Conservation (phyloP, 257 asterid genomes). For the Ophiorrhiza pumila region DNA sequence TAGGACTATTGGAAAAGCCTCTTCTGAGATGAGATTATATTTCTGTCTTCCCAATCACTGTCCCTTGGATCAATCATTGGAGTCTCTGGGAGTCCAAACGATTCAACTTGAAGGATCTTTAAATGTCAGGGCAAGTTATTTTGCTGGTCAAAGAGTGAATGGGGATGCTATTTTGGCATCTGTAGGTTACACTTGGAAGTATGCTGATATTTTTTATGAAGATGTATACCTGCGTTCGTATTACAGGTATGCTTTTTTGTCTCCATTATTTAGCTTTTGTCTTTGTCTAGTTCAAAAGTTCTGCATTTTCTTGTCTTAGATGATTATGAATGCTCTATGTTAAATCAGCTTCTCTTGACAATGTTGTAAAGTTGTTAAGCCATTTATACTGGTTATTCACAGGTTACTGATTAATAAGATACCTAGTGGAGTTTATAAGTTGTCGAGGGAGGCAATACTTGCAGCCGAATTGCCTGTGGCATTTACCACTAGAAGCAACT, state of each 20-base stretch:
- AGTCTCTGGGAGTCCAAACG: slow-evolving; percentile 29
- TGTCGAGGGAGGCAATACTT: slow-evolving; percentile 78
- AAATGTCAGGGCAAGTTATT: slow-evolving; percentile 74
- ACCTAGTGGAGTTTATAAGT: slow-evolving; percentile 76
- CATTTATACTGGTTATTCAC: slow-evolving; percentile 17
- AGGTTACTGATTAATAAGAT: slow-evolving; percentile 67
- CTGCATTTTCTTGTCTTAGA: neutral
- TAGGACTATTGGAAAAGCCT: slow-evolving; percentile 83
- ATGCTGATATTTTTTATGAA: slow-evolving; percentile 58
- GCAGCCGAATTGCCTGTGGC: slow-evolving; percentile 70
- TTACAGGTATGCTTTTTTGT: slow-evolving; percentile 51
- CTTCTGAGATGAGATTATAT: slow-evolving; percentile 84
- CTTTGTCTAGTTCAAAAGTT: neutral
- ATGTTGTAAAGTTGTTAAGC: slow-evolving; percentile 8
- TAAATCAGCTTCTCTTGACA: slow-evolving; percentile 9
- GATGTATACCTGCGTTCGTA: slow-evolving; percentile 55
- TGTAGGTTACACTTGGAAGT: slow-evolving; percentile 79
- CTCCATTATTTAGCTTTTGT: slow-evolving; percentile 14
- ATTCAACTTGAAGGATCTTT: slow-evolving; percentile 40
- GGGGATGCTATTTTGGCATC: slow-evolving; percentile 94
- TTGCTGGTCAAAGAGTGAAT: slow-evolving; percentile 60
- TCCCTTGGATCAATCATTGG: slow-evolving; percentile 25
- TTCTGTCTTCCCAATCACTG: slow-evolving; percentile 49
- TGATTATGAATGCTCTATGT: slow-evolving; percentile 7
- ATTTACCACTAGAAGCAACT: slow-evolving; percentile 60